Base-by-base conservation (phyloP, 805 yeast genomes). In the Metschnikowia proteae region DNA sequence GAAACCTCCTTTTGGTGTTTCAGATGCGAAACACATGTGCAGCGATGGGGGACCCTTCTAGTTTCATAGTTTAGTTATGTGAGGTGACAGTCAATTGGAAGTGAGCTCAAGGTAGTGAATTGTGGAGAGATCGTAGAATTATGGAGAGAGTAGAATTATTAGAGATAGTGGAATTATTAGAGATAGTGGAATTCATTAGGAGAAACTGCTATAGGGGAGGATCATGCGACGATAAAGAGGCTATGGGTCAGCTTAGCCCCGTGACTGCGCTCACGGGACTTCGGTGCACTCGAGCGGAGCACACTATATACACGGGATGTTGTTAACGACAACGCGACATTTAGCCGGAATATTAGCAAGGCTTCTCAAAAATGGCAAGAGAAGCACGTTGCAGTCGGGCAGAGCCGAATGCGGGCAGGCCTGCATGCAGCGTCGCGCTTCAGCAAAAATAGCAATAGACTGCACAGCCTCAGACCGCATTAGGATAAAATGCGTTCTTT, bases 391-490 rank as follows among this genome's bases (percentile, higher is more conserved):
- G 36, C 43, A 40, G 22, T n/a, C 22, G 22, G 43, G 33, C 26
- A 39, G 33, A 8, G 10, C 11, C 6, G 22, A n/a, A 26, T 22
- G 26, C 36, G 8, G 6, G 9, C 5, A 17, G 34, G 7, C 43
- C 43, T 40, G 31, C 36, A 40, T 25, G 31, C 36, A 30, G n/a
- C 5, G 4, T 13, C 22, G 10, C 32, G 36, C 17, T 10, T 9
- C 22, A 22, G 29, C 13, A 40, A 40, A 30, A 40, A 30, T 6
- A 31, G 43, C 43, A 40, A 13, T 39, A 37, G 22, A 17, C 29
- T 29, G 43, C 43, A 26, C 43, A 30, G 43, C 43, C 36, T 23
- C 36, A n/a, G 27, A 10, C 43, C 43, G 43, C 43, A 40, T 40
- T 40, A 30, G 43, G 43, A 31, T 31, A 13, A 23, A 23, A 40